These are phyloP conservation scores for Beverwykella pulmonaria DNA, from an alignment of 495 filamentous ascomycete species.

Conservation along the genomic window DNA sequence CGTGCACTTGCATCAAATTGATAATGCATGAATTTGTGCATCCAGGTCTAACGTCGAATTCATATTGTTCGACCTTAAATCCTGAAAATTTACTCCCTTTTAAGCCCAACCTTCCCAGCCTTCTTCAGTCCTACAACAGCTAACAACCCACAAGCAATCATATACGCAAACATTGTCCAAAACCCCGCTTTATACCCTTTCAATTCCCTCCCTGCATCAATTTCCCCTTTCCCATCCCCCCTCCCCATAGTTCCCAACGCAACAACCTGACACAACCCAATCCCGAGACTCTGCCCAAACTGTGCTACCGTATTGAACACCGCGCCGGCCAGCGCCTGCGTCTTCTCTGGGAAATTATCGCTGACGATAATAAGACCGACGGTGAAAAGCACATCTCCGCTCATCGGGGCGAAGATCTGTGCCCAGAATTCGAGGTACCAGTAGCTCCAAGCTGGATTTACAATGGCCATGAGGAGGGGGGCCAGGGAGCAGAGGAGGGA, in stretches of 20 bases:
- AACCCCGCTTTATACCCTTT: slow-evolving; percentile 18
- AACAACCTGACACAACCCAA: slow-evolving; percentile 28
- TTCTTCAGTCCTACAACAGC: slow-evolving; percentile 22
- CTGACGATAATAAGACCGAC: slow-evolving; percentile 38
- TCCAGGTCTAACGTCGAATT: too few relatives aligned
- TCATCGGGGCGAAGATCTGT: slow-evolving; percentile 31
- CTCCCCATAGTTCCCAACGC: slow-evolving; percentile 20
- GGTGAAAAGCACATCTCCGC: slow-evolving; percentile 37
- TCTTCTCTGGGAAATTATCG: slow-evolving; percentile 37
- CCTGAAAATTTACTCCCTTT: slow-evolving; percentile 9
- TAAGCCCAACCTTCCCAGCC: slow-evolving; percentile 28
- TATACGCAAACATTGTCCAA: slow-evolving; percentile 23
- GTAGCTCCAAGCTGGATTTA: slow-evolving; percentile 38
- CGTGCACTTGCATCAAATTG: too few relatives aligned
- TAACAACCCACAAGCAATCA: slow-evolving; percentile 16
- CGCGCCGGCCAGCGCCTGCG: slow-evolving; percentile 39
- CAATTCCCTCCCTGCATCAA: background rate
- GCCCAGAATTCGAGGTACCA: slow-evolving; percentile 41
- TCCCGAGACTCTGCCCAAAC: slow-evolving; percentile 27
- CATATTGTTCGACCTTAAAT: too few relatives aligned
- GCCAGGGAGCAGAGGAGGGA: slow-evolving; percentile 21
- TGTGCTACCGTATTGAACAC: slow-evolving; percentile 41
- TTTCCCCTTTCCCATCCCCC: background rate
- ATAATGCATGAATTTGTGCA: too few relatives aligned
- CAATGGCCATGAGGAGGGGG: slow-evolving; percentile 40